Evolutionary conservation across 345 rosid genomes (phyloP).

Genomic region (Citrus maxima): DNA sequence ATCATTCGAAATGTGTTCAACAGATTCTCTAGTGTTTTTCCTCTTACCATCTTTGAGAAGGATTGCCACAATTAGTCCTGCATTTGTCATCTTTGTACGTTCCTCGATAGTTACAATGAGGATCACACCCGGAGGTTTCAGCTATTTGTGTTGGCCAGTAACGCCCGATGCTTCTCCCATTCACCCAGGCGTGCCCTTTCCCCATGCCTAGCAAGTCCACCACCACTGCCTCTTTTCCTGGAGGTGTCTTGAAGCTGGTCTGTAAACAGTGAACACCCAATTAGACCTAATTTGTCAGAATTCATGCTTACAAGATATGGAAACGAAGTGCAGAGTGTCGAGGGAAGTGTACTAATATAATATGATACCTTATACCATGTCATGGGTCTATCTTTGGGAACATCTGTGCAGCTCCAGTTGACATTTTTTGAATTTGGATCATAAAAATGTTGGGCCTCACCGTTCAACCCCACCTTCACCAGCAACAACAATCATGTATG

Average conservation of each 20-base stretch:
- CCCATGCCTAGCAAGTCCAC: constrained; percentile 47
- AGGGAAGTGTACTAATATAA: background rate
- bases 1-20: background rate
- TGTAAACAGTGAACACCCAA: background rate
- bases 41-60: constrained; percentile 38
- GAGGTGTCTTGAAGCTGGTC: constrained; percentile 36
- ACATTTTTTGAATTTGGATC: background rate
- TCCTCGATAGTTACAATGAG: constrained; percentile 35
- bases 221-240: constrained; percentile 36
- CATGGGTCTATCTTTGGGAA: constrained; percentile 22
- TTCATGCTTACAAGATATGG: too few species aligned
- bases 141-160: constrained; percentile 35
- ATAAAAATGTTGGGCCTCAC: constrained; percentile 19
- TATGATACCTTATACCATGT: constrained; percentile 42
- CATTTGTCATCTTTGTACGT: constrained; percentile 26
- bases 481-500: background rate
- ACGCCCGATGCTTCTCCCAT: constrained; percentile 44
- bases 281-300: background rate
- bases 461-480: constrained; percentile 24
- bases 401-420: constrained; percentile 9
- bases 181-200: constrained; percentile 54
- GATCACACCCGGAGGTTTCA: constrained; percentile 21
- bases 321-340: too few species aligned
- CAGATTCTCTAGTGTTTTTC: background rate
- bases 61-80: constrained; percentile 36